These are phyloP conservation scores for Choricystis sp. DNA, from an alignment of 139 green algal species.

Conservation along the genomic window DNA sequence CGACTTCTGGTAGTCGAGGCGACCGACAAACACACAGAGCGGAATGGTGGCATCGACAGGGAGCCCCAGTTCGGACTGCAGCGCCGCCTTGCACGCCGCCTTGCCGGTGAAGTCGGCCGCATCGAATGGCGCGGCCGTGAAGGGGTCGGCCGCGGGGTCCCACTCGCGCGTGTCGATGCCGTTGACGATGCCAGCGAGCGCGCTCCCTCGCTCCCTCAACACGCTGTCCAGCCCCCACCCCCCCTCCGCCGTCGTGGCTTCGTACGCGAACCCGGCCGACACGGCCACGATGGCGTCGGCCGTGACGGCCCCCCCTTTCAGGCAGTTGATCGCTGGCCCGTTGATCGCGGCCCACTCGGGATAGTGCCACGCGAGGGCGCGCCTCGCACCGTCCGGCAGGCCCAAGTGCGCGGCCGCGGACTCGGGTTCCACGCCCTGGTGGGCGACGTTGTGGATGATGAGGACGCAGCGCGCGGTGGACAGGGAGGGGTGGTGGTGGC, in stretches of 20 bases:
- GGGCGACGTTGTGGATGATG: conserved; percentile 85
- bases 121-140: not conserved
- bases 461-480: conserved; percentile 65
- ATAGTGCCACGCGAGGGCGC: conserved; percentile 23
- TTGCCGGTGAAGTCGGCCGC: conserved; percentile 38
- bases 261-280: conserved; percentile 76
- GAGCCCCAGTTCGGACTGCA: conserved; percentile 84
- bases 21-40: conserved; percentile 80
- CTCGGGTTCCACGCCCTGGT: conserved; percentile 80
- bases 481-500: conserved; percentile 72
- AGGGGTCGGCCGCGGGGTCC: conserved; percentile 43
- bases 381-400: conserved; percentile 55
- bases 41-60: conserved; percentile 62
- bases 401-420: conserved; percentile 56
- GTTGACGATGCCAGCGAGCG: conserved; percentile 49
- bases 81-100: conserved; percentile 64
- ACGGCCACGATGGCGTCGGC: conserved; percentile 44
- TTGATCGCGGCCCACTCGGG: conserved; percentile 71
- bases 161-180: conserved; percentile 85
- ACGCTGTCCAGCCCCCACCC: conserved; percentile 86
- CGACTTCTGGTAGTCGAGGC: conserved; percentile 94
- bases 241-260: conserved; percentile 87
- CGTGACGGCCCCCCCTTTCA: conserved; percentile 79
- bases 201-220: conserved; percentile 52
- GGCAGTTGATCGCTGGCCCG: conserved; percentile 95